These are phyloP conservation scores for Fusarium papillatum DNA, from an alignment of 2,329 filamentous ascomycete species.

Conservation along the genomic window DNA sequence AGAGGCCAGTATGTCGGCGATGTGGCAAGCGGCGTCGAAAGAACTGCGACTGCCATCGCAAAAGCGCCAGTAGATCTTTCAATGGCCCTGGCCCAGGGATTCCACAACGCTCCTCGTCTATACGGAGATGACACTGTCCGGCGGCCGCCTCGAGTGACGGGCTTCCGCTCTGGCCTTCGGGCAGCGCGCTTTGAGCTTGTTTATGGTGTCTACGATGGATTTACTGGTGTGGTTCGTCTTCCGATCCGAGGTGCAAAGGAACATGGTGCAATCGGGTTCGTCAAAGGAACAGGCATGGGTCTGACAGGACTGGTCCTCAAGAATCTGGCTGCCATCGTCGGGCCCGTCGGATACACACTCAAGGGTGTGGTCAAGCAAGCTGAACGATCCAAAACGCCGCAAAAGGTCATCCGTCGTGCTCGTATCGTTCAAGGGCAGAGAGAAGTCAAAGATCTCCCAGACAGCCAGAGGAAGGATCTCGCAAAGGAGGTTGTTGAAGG, in stretches of 20 bases:
- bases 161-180: slow-evolving; percentile 72
- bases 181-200: slow-evolving; percentile 73
- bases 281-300: slow-evolving; percentile 73
- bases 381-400: slow-evolving; percentile 65
- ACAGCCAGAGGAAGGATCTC: slow-evolving; percentile 46
- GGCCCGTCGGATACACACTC: slow-evolving; percentile 72
- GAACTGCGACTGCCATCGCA: slow-evolving; percentile 64
- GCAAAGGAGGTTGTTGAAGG: slow-evolving; percentile 46
- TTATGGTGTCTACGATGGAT: slow-evolving; percentile 75
- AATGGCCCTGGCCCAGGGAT: slow-evolving; percentile 75
- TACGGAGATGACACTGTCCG: slow-evolving; percentile 80
- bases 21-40: slow-evolving; percentile 64
- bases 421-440: slow-evolving; percentile 71
- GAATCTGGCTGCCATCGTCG: slow-evolving; percentile 71
- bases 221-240: slow-evolving; percentile 72
- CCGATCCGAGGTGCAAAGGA: slow-evolving; percentile 70
- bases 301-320: slow-evolving; percentile 75
- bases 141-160: slow-evolving; percentile 73
- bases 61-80: slow-evolving; percentile 72
- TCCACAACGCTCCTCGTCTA: slow-evolving; percentile 78
- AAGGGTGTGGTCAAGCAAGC: slow-evolving; percentile 75
- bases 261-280: slow-evolving; percentile 60
- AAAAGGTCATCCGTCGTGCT: slow-evolving; percentile 66
- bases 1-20: slow-evolving; percentile 61
- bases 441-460: slow-evolving; percentile 54